phyloP scores from a whole-genome alignment of 139 green algal genomes.

The Chlamydomonas sphaeroides region DNA sequence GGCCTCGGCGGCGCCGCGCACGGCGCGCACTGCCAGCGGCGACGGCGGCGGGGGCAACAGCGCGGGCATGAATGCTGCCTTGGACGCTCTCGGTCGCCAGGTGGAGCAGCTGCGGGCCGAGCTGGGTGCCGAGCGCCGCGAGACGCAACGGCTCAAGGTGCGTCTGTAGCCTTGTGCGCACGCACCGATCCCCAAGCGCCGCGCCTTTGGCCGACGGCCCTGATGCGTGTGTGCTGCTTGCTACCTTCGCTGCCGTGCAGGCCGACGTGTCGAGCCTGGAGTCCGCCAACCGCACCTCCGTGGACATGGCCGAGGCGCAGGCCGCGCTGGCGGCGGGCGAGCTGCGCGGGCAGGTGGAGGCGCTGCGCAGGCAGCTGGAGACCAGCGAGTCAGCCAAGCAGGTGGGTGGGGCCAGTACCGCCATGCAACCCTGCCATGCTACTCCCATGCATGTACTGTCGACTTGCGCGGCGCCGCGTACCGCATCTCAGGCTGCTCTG shows the following conservation, averaged over 20 bases:
- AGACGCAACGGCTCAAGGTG: constrained; percentile 26
- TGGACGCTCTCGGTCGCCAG: constrained; percentile 17
- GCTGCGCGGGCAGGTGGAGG: constrained; percentile 6
- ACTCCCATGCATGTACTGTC: no score
- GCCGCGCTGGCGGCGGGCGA: constrained; percentile 1
- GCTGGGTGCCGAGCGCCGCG: constrained; percentile 20
- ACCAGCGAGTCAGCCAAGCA: constrained; percentile 34
- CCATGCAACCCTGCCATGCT: no score
- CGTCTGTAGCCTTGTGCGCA: no score
- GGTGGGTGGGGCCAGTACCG: no score
- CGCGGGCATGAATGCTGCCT: background rate
- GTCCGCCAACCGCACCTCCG: constrained; percentile 1
- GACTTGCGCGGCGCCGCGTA: no score
- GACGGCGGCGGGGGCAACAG: background rate
- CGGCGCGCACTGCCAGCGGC: no score
- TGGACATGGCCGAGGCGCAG: background rate
- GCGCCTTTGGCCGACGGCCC: no score
- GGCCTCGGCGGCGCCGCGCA: no score
- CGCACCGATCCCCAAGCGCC: no score
- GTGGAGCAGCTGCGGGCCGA: constrained; percentile 40
- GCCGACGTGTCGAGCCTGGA: constrained; percentile 26
- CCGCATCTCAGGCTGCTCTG: no score
- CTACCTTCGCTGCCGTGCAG: background rate
- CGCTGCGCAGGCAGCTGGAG: constrained; percentile 27
- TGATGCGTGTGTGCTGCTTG: background rate